phyloP scores from a whole-genome alignment of 129 eudicot species.

The Daucus carota region DH1_v3.0 NC_030382.2:54981501-54982000 shows the following conservation, averaged over 20 bases:
- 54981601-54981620: too few relatives aligned
- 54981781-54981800: background rate
- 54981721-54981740: too few relatives aligned
- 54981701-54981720: too few relatives aligned
- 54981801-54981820: background rate
- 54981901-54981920: background rate
- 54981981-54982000: background rate
- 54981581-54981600: too few relatives aligned
- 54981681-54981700: too few relatives aligned
- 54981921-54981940: background rate
- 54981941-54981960: background rate
- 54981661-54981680: too few relatives aligned
- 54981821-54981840: background rate
- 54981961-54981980: constrained; percentile 1
- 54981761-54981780: background rate
- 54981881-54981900: background rate
- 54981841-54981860: background rate
- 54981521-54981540: too few relatives aligned
- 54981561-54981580: too few relatives aligned
- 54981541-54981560: too few relatives aligned
- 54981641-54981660: too few relatives aligned
- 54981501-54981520: too few relatives aligned
- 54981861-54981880: background rate
- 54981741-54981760: background rate
- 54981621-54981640: too few relatives aligned